Percentiles rank a stretch among this genome's conserved stretches.
Evolutionary conservation across 1,139 yeast species (phyloP).

Genomic region (Meyerozyma smithsonii): DNA sequence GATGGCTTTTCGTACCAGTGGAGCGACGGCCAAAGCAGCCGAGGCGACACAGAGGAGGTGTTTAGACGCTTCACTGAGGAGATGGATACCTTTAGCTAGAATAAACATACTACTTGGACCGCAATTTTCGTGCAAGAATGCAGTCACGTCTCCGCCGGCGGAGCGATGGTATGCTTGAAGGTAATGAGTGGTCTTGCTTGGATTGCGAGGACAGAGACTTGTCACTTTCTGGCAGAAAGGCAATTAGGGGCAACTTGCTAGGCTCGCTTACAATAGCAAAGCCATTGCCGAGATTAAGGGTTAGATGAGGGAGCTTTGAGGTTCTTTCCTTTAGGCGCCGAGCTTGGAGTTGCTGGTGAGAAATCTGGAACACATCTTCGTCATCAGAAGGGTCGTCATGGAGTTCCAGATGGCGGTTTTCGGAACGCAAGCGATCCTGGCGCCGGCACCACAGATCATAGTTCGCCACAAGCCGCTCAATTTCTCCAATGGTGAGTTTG

Average conservation of each 20-base stretch:
- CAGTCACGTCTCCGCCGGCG: neutral
- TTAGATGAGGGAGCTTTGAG: neutral
- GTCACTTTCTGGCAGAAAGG: neutral
- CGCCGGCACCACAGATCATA: slow-evolving; percentile 43
- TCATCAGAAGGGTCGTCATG: neutral
- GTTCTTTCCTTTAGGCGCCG: neutral
- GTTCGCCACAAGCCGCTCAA: slow-evolving; percentile 42
- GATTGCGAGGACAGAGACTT: neutral
- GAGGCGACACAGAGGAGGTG: neutral
- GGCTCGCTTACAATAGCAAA: neutral
- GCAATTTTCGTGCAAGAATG: neutral
- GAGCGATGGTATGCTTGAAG: neutral
- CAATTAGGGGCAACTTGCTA: neutral
- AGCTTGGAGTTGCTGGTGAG: neutral
- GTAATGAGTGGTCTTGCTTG: neutral
- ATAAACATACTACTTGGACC: neutral
- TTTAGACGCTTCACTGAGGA: neutral
- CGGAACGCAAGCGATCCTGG: slow-evolving; percentile 21
- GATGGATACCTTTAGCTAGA: neutral
- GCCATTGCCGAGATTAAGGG: slow-evolving; percentile 2
- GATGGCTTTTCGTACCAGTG: neutral
- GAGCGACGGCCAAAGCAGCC: neutral
- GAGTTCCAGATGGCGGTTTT: slow-evolving; percentile 7
- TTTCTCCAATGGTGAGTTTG: slow-evolving; percentile 46
- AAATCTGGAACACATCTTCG: slow-evolving; percentile 1